These are phyloP conservation scores for Marchantia paleacea DNA, from an alignment of 225 moss, liverwort and hornwort species.

Conservation along the genomic window DNA sequence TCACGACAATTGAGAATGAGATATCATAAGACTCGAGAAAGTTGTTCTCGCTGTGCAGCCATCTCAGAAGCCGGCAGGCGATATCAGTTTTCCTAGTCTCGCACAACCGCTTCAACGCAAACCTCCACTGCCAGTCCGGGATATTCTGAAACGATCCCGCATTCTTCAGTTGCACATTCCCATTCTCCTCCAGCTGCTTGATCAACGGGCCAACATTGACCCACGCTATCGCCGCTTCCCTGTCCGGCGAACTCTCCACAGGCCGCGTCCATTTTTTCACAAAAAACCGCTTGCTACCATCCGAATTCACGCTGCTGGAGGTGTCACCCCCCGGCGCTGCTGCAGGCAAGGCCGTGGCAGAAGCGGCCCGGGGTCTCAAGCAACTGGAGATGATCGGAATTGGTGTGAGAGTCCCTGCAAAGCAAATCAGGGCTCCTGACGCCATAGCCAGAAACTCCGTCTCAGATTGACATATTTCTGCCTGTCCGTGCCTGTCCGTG, in stretches of 20 bases:
- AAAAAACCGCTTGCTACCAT: background rate
- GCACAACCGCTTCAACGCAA: constrained; percentile 52
- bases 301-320: background rate
- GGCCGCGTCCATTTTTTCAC: constrained; percentile 27
- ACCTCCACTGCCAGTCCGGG: constrained; percentile 58
- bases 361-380: background rate
- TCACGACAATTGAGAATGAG: constrained; percentile 56
- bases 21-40: constrained; percentile 47
- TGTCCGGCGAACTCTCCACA: background rate
- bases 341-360: background rate
- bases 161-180: constrained; percentile 15
- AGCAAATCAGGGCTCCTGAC: constrained; percentile 3
- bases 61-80: constrained; percentile 48
- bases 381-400: background rate
- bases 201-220: constrained; percentile 35
- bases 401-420: background rate
- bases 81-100: constrained; percentile 42
- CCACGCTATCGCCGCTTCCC: background rate
- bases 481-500: background rate
- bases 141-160: constrained; percentile 36
- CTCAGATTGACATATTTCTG: background rate
- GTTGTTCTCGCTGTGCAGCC: constrained; percentile 37
- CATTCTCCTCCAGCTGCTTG: constrained; percentile 43
- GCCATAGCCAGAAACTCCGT: constrained; percentile 16
- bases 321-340: background rate